Evolutionary conservation across 306 rosid genomes (phyloP), one percentile per base, ranked within the genome.

Genomic region (Ceratonia siliqua): DNA sequence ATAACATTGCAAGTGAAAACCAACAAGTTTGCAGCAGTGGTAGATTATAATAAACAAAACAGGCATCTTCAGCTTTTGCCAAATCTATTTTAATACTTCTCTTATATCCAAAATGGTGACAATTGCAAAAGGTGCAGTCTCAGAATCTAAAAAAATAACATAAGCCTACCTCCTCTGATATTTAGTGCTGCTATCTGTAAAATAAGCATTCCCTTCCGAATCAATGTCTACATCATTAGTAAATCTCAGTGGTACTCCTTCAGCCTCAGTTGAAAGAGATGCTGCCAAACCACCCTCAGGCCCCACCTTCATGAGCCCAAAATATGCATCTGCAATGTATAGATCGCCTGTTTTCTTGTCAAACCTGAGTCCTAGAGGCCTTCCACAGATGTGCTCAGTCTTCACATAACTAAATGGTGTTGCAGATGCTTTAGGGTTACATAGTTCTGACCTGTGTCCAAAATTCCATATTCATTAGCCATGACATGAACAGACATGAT

Each of bases 291-390:
- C 98, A 45, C 98, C 98, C 77, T 94, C 88, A 0, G 97, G 93
- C 6, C 97, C 96, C 21, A 91, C 98, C 80, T 87, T 94, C 90
- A 87, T 9, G 41, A 94, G 81, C 68, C 97, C 98, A 77, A 88
- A 63, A 74, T 94, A 94, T 22, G 98, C 91, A 85, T 94, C 98
- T 22, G 98, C 94, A 36, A 94, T 94, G 86, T 91, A 91, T 73
- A 94, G 70, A 80, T 94, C 87, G 32, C 96, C 98, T 13, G 98
- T 89, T 82, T 88, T 91, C 92, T 91, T 91, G 89, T 94, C 73
- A 79, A 94, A 94, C 48, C 97, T 92, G 13, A 91, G 90, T 48
- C 98, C 97, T 82, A 94, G 64, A 72, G 98, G 98, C 83, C 98
- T 88, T 62, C 98, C 98, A 68, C 98, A 94, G 30, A 94, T 88